phyloP scores from a whole-genome alignment of 2,329 filamentous ascomycete genomes.

The Arthroderma sp. region DNA sequence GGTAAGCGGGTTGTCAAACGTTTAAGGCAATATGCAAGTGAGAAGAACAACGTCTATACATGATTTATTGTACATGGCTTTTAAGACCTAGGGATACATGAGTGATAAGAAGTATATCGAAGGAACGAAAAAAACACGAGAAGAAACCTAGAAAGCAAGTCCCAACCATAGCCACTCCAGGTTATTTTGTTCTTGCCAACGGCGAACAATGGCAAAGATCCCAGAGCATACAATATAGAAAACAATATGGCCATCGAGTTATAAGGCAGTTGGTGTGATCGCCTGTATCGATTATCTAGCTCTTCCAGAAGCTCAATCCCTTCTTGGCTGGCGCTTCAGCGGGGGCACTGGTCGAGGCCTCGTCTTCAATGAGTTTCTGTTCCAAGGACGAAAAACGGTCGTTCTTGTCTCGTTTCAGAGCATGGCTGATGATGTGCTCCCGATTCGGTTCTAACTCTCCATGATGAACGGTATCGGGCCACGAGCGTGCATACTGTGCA shows the following conservation, averaged over 20 bases:
- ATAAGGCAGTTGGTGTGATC: neutral
- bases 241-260: neutral
- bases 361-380: neutral
- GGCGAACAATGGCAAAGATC: neutral
- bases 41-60: slow-evolving; percentile 1
- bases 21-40: neutral
- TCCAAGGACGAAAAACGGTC: neutral
- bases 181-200: neutral
- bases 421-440: slow-evolving; percentile 25
- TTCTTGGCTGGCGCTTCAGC: neutral
- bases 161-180: slow-evolving; percentile 8
- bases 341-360: neutral
- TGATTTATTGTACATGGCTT: slow-evolving; percentile 5
- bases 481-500: slow-evolving; percentile 31
- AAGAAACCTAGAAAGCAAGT: neutral
- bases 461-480: slow-evolving; percentile 35
- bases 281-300: neutral
- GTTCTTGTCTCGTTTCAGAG: slow-evolving; percentile 16
- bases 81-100: neutral
- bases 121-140: neutral
- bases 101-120: neutral
- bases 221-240: neutral
- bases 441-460: slow-evolving; percentile 29
- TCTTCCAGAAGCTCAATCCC: slow-evolving; percentile 2
- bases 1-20: neutral